Base-by-base conservation (phyloP, 768 basidiomycete species). In the Naematelia aurantialba region DNA sequence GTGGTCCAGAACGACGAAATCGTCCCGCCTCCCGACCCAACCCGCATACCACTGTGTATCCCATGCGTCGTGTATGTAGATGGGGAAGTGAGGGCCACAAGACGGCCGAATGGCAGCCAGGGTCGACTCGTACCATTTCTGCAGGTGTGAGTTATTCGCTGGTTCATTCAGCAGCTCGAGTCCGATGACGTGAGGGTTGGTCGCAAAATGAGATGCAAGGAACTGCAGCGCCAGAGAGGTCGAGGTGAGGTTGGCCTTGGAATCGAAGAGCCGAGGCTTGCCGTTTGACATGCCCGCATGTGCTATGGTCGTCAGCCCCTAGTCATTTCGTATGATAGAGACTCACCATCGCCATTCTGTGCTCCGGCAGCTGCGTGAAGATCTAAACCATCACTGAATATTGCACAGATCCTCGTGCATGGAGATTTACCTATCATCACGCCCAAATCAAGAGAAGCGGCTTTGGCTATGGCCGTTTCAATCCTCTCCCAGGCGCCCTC, bases 41-140 rank as follows among this genome's bases (percentile, higher is more conserved):
- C 80, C 77, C 14, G 85, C 80, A 64, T 88, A 90, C 55, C 82
- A 78, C 25, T 85, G 82, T 0, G 84, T 81, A 68, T 83, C 80
- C 89, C 89, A 92, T 45, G 85, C 84, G 67, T 92, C 89, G 3
- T 83, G 81, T 50, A 91, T 78, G 75, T 88, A 88, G 10, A 91
- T 70, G 1, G 89, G 88, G 21, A 90, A 79, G 1, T 78, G 76
- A 0, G 82, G 73, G 53, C 85, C 68, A 26, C 63, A 82, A 54
- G 86, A 70, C 0, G 70, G 54, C 11, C 83, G 83, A 1, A 90
- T 63, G 2, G 80, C 79, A 14, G 76, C 73, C 60, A 89, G 83
- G 1, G 84, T 83, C 3, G 78, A 70, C 21, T 75, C 67, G 69
- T 91, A 91, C 86, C 87, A 91, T 26, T 73, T 68, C 63, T 83